Conservation (phyloP, 2,329 filamentous ascomycete genomes). For the Zymoseptoria brevis region DNA sequence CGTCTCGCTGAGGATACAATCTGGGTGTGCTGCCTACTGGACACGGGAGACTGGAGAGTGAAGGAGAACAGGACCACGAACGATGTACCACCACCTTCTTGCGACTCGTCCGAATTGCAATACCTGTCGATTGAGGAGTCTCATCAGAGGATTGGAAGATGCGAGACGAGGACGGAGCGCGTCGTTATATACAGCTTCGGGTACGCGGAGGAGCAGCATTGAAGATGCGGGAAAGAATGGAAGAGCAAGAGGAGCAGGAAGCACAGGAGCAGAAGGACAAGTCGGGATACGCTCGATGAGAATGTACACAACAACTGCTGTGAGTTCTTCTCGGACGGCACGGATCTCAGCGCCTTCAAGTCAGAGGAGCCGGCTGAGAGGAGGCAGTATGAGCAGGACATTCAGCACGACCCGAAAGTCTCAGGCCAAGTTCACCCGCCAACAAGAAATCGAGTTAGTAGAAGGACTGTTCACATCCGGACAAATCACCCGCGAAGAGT, state of each 20-base stretch:
- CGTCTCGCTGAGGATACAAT: too few species aligned
- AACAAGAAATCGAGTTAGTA: slow-evolving; percentile 12
- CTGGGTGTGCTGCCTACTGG: too few species aligned
- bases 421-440: slow-evolving; percentile 6
- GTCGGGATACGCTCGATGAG: too few species aligned
- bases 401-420: not conserved
- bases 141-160: slow-evolving; percentile 9
- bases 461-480: slow-evolving; percentile 14
- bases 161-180: slow-evolving; percentile 3
- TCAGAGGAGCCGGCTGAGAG: too few species aligned
- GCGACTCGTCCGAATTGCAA: slow-evolving; percentile 1
- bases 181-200: not conserved
- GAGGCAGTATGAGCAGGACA: not conserved
- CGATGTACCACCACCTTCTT: not conserved
- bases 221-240: too few species aligned
- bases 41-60: too few species aligned
- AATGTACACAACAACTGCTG: too few species aligned
- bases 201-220: not conserved
- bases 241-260: too few species aligned
- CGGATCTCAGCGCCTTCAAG: too few species aligned
- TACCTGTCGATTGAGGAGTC: slow-evolving; percentile 9
- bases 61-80: not conserved
- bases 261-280: too few species aligned
- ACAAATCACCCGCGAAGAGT: slow-evolving; percentile 13
- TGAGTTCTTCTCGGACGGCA: too few species aligned